These are phyloP conservation scores for Pugionium dolabratum DNA, from an alignment of 345 rosid species.

Conservation along the genomic window DNA sequence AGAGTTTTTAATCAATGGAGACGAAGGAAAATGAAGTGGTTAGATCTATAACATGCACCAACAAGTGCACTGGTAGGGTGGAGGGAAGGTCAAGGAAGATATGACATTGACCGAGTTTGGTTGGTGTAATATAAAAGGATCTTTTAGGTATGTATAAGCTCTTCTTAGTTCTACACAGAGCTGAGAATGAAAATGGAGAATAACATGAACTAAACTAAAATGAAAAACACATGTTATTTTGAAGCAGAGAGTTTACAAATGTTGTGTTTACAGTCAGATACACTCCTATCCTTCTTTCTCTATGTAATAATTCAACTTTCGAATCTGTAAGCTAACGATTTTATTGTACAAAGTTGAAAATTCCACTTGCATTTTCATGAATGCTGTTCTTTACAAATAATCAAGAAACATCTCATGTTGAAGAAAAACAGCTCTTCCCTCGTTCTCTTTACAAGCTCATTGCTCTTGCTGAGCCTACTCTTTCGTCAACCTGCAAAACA, in stretches of 20 bases:
- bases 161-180: background rate
- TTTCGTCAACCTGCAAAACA: slow-evolving; percentile 57
- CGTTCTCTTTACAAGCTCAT: slow-evolving; percentile 62
- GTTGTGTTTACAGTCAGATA: slow-evolving; percentile 26
- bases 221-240: slow-evolving; percentile 12
- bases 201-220: slow-evolving; percentile 17
- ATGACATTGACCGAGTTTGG: too few relatives aligned
- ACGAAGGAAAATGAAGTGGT: too few relatives aligned
- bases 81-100: too few relatives aligned
- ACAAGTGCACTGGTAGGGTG: background rate
- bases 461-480: slow-evolving; percentile 60
- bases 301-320: slow-evolving; percentile 30
- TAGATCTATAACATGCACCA: too few relatives aligned
- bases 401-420: slow-evolving; percentile 31
- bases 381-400: slow-evolving; percentile 40
- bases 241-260: slow-evolving; percentile 36
- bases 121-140: too few relatives aligned
- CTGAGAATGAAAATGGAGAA: background rate
- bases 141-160: background rate
- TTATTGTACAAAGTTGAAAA: slow-evolving; percentile 32
- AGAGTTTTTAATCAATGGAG: too few relatives aligned
- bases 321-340: slow-evolving; percentile 28
- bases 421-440: background rate
- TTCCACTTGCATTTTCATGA: slow-evolving; percentile 36
- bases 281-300: slow-evolving; percentile 36